Conservation (phyloP, 2,329 filamentous ascomycete species). For the Taxawa tesnikishii region DNA sequence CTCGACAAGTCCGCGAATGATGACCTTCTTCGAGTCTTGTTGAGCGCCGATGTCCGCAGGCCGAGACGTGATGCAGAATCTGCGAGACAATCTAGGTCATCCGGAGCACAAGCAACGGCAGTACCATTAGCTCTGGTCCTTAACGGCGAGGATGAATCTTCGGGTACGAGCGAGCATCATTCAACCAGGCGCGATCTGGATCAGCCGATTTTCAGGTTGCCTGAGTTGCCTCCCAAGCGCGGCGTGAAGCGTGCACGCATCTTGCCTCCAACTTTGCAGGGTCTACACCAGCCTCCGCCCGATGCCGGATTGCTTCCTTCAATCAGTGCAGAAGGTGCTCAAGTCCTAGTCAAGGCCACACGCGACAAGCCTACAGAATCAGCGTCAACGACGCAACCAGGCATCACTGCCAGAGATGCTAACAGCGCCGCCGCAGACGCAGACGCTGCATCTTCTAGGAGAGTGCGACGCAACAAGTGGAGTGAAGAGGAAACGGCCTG, state of each 20-base stretch:
- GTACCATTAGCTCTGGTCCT: slow-evolving; percentile 23
- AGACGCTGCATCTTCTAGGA: too few relatives aligned
- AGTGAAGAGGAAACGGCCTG: slow-evolving; percentile 48
- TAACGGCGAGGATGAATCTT: slow-evolving; percentile 20
- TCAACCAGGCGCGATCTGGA: slow-evolving; percentile 13
- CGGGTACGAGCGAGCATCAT: slow-evolving; percentile 13
- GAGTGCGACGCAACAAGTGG: slow-evolving; percentile 38
- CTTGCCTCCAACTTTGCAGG: slow-evolving; percentile 41
- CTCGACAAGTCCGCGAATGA: slow-evolving; percentile 14
- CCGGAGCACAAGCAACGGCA: slow-evolving; percentile 16
- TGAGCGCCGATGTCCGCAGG: slow-evolving; percentile 7
- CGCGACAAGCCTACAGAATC: neutral
- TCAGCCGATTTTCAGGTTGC: slow-evolving; percentile 17
- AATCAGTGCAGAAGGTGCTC: slow-evolving; percentile 36
- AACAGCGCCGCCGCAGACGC: too few relatives aligned
- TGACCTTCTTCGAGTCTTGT: slow-evolving; percentile 14
- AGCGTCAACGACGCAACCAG: too few relatives aligned
- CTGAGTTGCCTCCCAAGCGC: slow-evolving; percentile 22
- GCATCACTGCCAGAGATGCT: too few relatives aligned
- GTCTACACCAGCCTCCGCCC: slow-evolving; percentile 51
- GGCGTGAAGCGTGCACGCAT: slow-evolving; percentile 20
- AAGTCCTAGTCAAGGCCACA: slow-evolving; percentile 3
- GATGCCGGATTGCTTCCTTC: slow-evolving; percentile 49
- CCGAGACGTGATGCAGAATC: slow-evolving; percentile 2
- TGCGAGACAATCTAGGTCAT: slow-evolving; percentile 3